Evolutionary conservation across 495 filamentous ascomycete species (phyloP).

Genomic region (Penicillium herquei): DNA sequence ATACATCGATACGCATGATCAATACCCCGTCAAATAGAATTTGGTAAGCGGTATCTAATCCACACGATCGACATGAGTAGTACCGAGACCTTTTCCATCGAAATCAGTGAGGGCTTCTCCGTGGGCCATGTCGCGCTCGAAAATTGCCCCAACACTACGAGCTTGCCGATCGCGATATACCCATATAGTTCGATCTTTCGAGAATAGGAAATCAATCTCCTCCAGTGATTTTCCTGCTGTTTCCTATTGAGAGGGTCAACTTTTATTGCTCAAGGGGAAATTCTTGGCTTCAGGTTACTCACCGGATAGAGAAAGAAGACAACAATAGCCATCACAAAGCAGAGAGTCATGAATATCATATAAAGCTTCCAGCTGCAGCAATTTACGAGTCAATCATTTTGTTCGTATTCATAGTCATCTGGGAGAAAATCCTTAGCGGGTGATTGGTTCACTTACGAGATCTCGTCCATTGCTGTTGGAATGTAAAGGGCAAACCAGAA

Average conservation of each 20-base stretch:
- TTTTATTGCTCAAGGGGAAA: not conserved
- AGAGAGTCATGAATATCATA: slow-evolving; percentile 26
- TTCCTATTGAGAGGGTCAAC: slow-evolving; percentile 11
- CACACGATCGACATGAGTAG: slow-evolving; percentile 9
- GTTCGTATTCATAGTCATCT: not conserved
- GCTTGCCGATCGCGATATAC: slow-evolving; percentile 23
- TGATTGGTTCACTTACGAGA: slow-evolving; percentile 15
- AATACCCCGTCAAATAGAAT: too few species aligned
- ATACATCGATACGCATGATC: too few species aligned
- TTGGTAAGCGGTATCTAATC: slow-evolving; percentile 29
- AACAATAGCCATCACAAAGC: slow-evolving; percentile 13
- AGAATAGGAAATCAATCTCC: slow-evolving; percentile 30
- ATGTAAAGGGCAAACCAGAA: slow-evolving; percentile 31
- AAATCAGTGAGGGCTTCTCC: slow-evolving; percentile 34
- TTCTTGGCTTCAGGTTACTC: not conserved
- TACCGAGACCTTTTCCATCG: slow-evolving; percentile 8
- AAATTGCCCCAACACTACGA: slow-evolving; percentile 28
- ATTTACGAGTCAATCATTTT: not conserved
- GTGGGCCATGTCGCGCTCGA: slow-evolving; percentile 30
- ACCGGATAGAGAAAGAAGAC: slow-evolving; percentile 25
- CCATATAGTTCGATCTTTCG: slow-evolving; percentile 18
- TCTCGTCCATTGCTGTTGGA: slow-evolving; percentile 23
- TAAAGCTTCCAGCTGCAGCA: slow-evolving; percentile 18
- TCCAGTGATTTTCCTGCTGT: slow-evolving; percentile 22
- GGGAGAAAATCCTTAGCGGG: not conserved